Evolutionary conservation across 1,284 basidiomycete genomes (phyloP).

Genomic region (Irpex sp.): DNA sequence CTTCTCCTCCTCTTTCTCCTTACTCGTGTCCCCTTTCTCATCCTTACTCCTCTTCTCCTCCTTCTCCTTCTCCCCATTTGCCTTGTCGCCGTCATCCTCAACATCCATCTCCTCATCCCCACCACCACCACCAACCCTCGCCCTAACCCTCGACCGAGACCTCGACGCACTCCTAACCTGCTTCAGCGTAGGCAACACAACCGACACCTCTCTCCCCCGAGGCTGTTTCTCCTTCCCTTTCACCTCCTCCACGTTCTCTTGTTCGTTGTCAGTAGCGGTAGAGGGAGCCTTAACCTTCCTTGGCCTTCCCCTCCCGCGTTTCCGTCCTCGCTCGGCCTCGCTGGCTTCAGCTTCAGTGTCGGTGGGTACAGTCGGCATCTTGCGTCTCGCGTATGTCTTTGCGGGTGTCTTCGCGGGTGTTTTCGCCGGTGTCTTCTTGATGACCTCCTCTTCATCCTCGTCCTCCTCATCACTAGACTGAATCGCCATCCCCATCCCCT

Average conservation of each 20-base stretch:
- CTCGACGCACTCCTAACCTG: constrained; percentile 5
- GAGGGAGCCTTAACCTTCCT: background rate
- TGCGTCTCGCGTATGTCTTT: background rate
- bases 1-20: background rate
- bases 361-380: background rate
- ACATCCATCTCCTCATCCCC: too few relatives aligned
- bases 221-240: background rate
- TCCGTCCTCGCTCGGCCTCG: background rate
- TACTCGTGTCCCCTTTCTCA: too few relatives aligned
- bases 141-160: background rate
- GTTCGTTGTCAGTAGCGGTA: background rate
- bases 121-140: background rate
- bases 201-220: constrained; percentile 7
- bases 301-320: background rate
- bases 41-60: too few relatives aligned
- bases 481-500: background rate
- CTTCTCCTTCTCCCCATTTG: too few relatives aligned
- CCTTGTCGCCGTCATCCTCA: too few relatives aligned
- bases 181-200: constrained; percentile 16
- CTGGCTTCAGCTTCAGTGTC: background rate
- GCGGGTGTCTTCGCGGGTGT: too few relatives aligned
- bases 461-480: background rate
- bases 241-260: background rate
- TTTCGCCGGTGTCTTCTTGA: too few relatives aligned
- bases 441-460: background rate